Conservation (phyloP, 371 early-diverging fungal genomes). For the Mortierella sp. region DNA sequence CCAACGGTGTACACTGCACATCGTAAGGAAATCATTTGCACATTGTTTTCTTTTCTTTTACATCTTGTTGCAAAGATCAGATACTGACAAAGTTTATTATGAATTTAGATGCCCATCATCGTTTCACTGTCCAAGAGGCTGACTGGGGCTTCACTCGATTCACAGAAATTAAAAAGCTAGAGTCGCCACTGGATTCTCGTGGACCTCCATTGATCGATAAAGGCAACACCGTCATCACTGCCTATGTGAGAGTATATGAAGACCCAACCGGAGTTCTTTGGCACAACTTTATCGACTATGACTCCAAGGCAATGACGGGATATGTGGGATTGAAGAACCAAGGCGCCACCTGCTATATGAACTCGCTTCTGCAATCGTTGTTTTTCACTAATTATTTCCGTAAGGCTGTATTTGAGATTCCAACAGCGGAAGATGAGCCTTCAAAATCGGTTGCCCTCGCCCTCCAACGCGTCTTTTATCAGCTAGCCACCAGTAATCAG, state of each 20-base stretch:
- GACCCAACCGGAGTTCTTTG: slow-evolving; percentile 95
- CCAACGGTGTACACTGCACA: slow-evolving; percentile 72
- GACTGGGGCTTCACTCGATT: slow-evolving; percentile 97
- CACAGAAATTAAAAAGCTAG: slow-evolving; percentile 68
- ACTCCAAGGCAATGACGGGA: slow-evolving; percentile 92
- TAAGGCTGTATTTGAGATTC: slow-evolving; percentile 91
- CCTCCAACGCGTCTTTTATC: slow-evolving; percentile 96
- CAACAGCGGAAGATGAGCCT: slow-evolving; percentile 90
- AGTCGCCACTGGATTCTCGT: slow-evolving; percentile 60
- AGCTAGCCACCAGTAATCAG: slow-evolving; percentile 76
- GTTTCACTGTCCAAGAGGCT: slow-evolving; percentile 85
- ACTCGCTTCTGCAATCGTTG: slow-evolving; percentile 97
- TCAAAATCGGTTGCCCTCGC: slow-evolving; percentile 89
- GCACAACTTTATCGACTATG: slow-evolving; percentile 91
- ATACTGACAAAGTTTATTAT: background rate
- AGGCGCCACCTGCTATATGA: slow-evolving; percentile 99
- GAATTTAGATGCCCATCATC: slow-evolving; percentile 79
- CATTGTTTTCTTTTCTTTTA: background rate
- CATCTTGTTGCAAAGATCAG: background rate
- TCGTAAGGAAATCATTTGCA: slow-evolving; percentile 62
- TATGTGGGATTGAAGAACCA: slow-evolving; percentile 97
- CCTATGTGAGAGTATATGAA: slow-evolving; percentile 82
- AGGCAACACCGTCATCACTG: slow-evolving; percentile 77
- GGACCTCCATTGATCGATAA: slow-evolving; percentile 75
- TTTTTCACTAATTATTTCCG: slow-evolving; percentile 97